Conservation (phyloP, 139 green algal genomes). For the Chlorella ohadii region DNA sequence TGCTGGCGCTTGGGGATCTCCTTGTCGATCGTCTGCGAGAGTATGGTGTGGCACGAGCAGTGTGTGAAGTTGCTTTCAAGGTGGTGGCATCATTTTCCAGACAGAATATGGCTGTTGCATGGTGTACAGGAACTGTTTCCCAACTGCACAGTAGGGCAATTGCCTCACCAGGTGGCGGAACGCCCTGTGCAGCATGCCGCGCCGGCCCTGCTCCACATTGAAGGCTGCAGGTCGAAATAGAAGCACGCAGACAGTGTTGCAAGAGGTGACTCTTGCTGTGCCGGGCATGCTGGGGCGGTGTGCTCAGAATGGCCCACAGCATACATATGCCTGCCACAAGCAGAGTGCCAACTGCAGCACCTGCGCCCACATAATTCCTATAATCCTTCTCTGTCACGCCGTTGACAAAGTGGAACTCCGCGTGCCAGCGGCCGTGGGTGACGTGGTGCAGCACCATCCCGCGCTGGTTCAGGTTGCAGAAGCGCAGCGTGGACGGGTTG, state of each 20-base stretch:
- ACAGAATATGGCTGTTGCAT: no score
- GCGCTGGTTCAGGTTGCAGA: constrained; percentile 25
- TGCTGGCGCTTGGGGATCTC: constrained; percentile 4
- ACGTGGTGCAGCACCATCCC: constrained; percentile 29
- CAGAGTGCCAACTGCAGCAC: no score
- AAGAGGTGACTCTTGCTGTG: no score
- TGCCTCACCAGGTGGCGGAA: constrained; percentile 20
- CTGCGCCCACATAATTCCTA: neutral
- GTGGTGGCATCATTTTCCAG: no score
- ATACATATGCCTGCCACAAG: no score
- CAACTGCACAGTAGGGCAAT: no score
- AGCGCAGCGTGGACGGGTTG: constrained; percentile 30
- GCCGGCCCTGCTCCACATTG: neutral
- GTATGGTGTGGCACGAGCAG: neutral
- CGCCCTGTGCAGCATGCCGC: neutral
- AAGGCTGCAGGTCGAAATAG: neutral
- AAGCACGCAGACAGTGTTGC: neutral
- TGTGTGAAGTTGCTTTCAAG: no score
- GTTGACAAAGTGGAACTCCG: constrained; percentile 27
- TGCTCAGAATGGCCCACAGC: no score
- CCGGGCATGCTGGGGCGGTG: no score
- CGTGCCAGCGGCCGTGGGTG: neutral
- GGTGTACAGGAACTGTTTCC: no score
- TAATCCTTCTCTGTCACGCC: constrained; percentile 8
- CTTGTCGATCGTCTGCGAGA: constrained; percentile 5